A percentile compares a stretch with the other conserved stretches of the same genome.
Conservation (phyloP, 768 basidiomycete genomes). For the Leccinum rimulosum region DNA sequence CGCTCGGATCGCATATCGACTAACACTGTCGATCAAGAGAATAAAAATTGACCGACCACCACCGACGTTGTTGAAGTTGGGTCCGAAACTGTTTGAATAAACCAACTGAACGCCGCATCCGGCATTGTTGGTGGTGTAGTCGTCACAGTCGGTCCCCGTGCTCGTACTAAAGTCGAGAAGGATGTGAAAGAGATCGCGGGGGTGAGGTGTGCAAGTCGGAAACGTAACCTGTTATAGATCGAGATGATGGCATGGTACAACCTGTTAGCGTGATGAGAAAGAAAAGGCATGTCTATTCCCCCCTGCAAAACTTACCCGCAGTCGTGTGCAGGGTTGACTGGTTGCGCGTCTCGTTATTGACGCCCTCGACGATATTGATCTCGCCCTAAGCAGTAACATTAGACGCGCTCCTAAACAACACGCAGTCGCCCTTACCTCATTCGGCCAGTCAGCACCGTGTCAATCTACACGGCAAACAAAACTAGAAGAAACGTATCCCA, state of each 20-base stretch:
- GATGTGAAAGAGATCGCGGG: background rate
- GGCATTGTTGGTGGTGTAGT: conserved; percentile 20
- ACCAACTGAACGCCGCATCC: conserved; percentile 33
- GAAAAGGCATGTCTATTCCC: too few species aligned
- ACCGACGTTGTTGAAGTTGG: conserved; percentile 34
- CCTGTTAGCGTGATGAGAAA: conserved; percentile 10
- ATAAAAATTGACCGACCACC: conserved; percentile 33
- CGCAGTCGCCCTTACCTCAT: conserved; percentile 8
- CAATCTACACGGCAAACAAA: background rate
- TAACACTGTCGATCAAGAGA: background rate
- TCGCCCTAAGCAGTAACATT: conserved; percentile 21
- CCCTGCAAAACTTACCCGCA: conserved; percentile 12
- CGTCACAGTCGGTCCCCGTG: conserved; percentile 26
- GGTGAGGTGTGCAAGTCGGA: background rate
- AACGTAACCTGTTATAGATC: conserved; percentile 33
- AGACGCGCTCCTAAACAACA: background rate
- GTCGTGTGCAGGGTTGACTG: conserved; percentile 30
- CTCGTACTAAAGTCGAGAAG: conserved; percentile 11
- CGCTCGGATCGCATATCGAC: conserved; percentile 36
- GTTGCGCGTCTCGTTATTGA: conserved; percentile 29
- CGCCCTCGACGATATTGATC: conserved; percentile 35
- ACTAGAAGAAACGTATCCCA: conserved; percentile 20
- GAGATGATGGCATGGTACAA: conserved; percentile 30
- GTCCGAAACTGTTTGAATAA: conserved; percentile 33
- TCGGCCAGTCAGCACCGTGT: conserved; percentile 26